These are phyloP conservation scores for Rehmannia glutinosa DNA, from an alignment of 257 asterid genomes.

Conservation along the genomic window DNA sequence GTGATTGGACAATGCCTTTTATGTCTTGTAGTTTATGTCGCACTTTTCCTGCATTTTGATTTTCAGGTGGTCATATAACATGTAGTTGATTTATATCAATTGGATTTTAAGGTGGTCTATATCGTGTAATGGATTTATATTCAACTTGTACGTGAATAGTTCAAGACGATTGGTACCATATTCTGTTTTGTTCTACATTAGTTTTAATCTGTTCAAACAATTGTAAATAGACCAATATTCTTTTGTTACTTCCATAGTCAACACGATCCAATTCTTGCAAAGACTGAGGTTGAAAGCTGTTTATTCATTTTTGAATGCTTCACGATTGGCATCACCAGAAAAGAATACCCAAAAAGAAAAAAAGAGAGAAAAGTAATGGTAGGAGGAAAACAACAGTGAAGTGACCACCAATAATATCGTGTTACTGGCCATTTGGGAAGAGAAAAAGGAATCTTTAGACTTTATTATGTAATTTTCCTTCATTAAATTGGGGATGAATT, in stretches of 20 bases:
- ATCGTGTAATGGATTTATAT: background rate
- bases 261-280: background rate
- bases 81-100: constrained; percentile 1
- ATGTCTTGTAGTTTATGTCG: background rate
- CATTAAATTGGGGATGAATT: background rate
- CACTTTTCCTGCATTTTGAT: background rate
- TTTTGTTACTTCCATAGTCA: background rate
- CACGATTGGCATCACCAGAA: background rate
- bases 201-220: background rate
- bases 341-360: background rate
- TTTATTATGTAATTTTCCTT: background rate
- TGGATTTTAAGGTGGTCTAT: background rate
- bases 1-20: background rate
- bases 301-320: background rate
- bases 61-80: background rate
- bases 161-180: background rate
- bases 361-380: background rate
- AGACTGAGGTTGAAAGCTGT: background rate
- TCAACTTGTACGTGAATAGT: background rate
- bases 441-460: background rate
- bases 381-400: background rate
- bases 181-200: background rate
- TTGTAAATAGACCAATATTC: background rate
- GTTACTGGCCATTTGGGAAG: constrained; percentile 6
- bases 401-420: background rate